Evolutionary conservation across 1,139 yeast genomes (phyloP).

Genomic region (Pichia sp.): DNA sequence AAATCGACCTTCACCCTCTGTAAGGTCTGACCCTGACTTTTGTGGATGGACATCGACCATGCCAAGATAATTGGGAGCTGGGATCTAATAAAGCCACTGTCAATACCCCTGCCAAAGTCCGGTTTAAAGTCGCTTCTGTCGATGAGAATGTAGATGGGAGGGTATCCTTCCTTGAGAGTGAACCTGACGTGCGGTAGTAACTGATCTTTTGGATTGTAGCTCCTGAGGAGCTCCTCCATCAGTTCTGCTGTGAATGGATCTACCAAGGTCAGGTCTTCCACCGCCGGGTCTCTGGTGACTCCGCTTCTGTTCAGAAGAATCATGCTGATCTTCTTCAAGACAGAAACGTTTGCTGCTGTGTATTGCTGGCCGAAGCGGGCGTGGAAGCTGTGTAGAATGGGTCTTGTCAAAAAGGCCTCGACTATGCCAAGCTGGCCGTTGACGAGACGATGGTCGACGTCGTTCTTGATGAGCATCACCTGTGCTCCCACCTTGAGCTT

Average conservation of each 20-base stretch:
- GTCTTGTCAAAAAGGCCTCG: conserved; percentile 47
- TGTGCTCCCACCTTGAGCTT: conserved; percentile 78
- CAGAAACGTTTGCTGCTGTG: background rate
- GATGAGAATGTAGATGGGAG: conserved; percentile 24
- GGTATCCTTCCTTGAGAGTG: conserved; percentile 35
- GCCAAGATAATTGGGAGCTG: conserved; percentile 76
- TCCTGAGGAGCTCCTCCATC: conserved; percentile 30
- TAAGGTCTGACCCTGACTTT: conserved; percentile 88
- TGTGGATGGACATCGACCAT: conserved; percentile 90
- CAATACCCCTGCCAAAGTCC: conserved; percentile 37
- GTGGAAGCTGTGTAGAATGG: conserved; percentile 18
- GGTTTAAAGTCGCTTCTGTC: conserved; percentile 16
- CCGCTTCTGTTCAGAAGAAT: conserved; percentile 7
- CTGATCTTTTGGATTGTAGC: conserved; percentile 14
- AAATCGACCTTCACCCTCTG: conserved; percentile 74
- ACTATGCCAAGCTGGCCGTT: conserved; percentile 90
- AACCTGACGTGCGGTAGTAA: conserved; percentile 54
- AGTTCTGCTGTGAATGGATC: conserved; percentile 38
- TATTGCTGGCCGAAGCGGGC: conserved; percentile 12
- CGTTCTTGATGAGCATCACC: conserved; percentile 89
- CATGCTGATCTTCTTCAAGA: conserved; percentile 9
- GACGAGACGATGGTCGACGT: conserved; percentile 63
- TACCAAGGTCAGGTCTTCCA: conserved; percentile 26
- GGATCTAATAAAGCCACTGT: conserved; percentile 35
- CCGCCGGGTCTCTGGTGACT: conserved; percentile 20